Conservation (phyloP, 176 grass and related monocot genomes). For the Zoysia japonica region DNA sequence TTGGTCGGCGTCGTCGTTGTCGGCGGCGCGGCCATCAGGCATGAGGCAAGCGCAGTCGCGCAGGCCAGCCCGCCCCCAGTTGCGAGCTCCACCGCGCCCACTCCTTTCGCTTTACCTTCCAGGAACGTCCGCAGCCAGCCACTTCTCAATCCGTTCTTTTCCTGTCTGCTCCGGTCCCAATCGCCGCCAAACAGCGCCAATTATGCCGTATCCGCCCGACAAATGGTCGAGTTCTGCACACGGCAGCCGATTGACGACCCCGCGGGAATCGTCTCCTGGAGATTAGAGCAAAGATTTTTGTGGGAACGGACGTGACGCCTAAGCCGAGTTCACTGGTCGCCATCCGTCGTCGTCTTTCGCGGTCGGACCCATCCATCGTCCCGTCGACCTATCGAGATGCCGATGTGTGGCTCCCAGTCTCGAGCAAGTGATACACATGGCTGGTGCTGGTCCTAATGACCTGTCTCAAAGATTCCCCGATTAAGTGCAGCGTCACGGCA, state of each 20-base stretch:
- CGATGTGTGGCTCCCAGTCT: neutral
- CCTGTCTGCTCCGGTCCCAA: neutral
- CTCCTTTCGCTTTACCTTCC: conserved; percentile 19
- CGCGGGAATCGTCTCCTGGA: no score
- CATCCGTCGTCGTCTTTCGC: conserved; percentile 14
- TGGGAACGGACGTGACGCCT: neutral
- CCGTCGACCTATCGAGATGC: neutral
- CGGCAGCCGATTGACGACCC: neutral
- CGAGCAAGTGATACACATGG: neutral
- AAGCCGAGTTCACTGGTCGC: conserved; percentile 27
- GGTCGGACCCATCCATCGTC: neutral
- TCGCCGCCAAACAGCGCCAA: no score
- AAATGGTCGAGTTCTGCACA: neutral
- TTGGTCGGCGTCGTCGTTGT: neutral
- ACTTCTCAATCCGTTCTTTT: neutral
- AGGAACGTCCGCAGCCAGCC: neutral
- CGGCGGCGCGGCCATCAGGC: neutral
- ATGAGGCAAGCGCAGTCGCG: neutral
- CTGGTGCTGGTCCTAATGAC: neutral
- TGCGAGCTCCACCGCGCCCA: conserved; percentile 42
- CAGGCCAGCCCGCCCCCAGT: conserved; percentile 38
- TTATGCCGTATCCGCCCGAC: neutral
- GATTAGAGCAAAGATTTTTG: neutral
- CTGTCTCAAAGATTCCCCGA: neutral
- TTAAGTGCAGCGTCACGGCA: neutral